phyloP scores from a whole-genome alignment of 208 protist genomes.

The Histomonas meleagridis region DNA sequence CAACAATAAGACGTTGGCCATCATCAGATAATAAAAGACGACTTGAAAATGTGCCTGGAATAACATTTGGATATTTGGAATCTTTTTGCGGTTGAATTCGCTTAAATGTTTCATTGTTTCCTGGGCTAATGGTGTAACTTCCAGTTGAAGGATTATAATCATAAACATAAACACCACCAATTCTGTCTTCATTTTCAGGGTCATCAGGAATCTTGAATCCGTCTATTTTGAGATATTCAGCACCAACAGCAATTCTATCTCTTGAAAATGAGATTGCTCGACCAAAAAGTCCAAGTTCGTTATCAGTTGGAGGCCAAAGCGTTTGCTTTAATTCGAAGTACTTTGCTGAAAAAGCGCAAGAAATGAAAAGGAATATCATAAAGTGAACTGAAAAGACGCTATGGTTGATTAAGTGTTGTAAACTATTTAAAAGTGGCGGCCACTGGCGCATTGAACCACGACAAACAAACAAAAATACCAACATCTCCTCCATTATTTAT shows the following conservation, averaged over 20 bases:
- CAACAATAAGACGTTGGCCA: not conserved
- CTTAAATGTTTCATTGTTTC: not conserved
- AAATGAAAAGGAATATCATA: too few species aligned
- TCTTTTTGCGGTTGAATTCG: not conserved
- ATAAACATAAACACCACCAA: not conserved
- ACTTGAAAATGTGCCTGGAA: not conserved
- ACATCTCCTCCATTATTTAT: too few species aligned
- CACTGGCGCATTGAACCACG: too few species aligned
- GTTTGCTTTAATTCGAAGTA: not conserved
- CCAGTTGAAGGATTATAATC: not conserved
- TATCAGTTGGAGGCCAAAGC: not conserved
- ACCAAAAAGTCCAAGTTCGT: not conserved
- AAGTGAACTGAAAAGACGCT: too few species aligned
- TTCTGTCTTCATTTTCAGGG: not conserved
- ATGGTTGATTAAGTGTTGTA: too few species aligned
- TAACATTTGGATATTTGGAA: too few species aligned
- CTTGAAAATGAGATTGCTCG: not conserved
- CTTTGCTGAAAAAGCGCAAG: too few species aligned
- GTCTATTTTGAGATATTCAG: not conserved
- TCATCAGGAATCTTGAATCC: too few species aligned
- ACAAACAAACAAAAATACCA: too few species aligned
- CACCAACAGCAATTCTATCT: not conserved
- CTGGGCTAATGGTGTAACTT: not conserved
- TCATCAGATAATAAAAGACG: not conserved
- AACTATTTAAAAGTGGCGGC: too few species aligned